These are phyloP conservation scores for Moesziomyces sp. DNA, from an alignment of 1,284 basidiomycete genomes.

Conservation along the genomic window DNA sequence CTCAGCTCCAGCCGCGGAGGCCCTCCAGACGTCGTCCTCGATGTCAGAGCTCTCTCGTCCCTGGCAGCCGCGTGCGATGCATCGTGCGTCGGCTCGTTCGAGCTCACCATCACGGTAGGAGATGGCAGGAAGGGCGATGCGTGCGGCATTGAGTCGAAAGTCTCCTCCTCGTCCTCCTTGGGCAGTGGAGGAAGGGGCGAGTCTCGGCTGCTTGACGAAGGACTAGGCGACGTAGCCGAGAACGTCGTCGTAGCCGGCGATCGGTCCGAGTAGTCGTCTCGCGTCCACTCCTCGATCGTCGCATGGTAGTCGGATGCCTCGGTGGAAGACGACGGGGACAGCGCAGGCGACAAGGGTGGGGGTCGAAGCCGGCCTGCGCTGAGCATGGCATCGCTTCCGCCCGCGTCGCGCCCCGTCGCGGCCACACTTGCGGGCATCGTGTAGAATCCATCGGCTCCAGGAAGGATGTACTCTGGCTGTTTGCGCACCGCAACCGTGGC, in stretches of 20 bases:
- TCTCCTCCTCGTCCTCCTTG: conserved; percentile 13
- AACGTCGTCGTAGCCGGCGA: conserved; percentile 24
- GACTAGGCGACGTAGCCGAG: conserved; percentile 17
- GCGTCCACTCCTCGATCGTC: conserved; percentile 37
- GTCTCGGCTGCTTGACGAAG: conserved; percentile 17
- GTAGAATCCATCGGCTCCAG: conserved; percentile 54
- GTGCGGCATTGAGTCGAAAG: neutral
- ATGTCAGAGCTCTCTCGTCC: neutral
- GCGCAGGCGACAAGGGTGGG: conserved; percentile 16
- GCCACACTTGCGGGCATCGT: conserved; percentile 18
- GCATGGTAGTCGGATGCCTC: conserved; percentile 23
- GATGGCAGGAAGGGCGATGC: conserved; percentile 2
- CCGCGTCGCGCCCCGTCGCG: neutral
- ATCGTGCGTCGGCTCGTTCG: neutral
- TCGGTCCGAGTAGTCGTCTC: conserved; percentile 18
- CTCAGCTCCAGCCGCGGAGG: conserved; percentile 27
- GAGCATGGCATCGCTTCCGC: neutral
- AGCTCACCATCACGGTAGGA: neutral
- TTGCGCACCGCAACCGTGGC: conserved; percentile 13
- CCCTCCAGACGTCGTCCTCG: conserved; percentile 8
- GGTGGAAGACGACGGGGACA: conserved; percentile 18
- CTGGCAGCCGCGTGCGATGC: neutral
- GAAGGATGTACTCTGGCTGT: conserved; percentile 51
- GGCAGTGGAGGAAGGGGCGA: conserved; percentile 32
- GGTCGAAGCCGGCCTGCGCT: conserved; percentile 19